Evolutionary conservation across 2,329 filamentous ascomycete species (phyloP), one percentile per base, ranked within the genome.

Genomic region (Beauveria sp.): DNA sequence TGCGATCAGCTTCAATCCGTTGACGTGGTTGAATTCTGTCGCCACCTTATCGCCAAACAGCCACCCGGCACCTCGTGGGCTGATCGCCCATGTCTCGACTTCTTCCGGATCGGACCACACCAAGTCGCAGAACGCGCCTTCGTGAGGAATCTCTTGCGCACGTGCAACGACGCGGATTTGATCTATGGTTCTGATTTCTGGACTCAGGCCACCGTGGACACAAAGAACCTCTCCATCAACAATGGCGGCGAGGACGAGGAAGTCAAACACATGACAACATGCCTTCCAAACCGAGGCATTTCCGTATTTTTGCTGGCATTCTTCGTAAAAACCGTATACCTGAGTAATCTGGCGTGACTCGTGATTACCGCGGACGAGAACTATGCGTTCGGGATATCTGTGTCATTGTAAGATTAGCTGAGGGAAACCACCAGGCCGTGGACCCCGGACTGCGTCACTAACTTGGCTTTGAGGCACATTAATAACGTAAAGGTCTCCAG

Each of bases 231-330:
- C 92, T 70, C 97, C 90, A 71, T 99, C 96, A 69, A 99, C 96
- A 66, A 99, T 96, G 64, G 96, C 96, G 61, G 91, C 95, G 24
- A 99, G 82, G 2, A 96, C 96, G 34, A 99, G 85, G 75, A 96
- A 99, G 75, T 99, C 95, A 74, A 99, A 99, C 77, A 99, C 96
- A 73, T 99, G 95, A 65, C 95, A 99, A 75, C 97, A 99, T 63
- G 96, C 95, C 75, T 99, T 96, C 95, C 95, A 99, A n/a, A 99
- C 95, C 54, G 96, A 97, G 14, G 95, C 92, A 71, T 97, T 98
- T 71, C 95, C 95, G 73, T 99, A 99, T 76, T 99, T 99, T 70
- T 95, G 89, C 61, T 92, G 92, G 75, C 95, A 99, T 74, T 99
- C 95, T 63, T 96, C 96, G 76, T 99, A 99, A 77, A 99, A 99